A percentile compares a stretch with the other conserved stretches of the same genome.
These are phyloP conservation scores for Rhynchosporium graminicola DNA, from an alignment of 2,329 filamentous ascomycete genomes.

Conservation along the genomic window DNA sequence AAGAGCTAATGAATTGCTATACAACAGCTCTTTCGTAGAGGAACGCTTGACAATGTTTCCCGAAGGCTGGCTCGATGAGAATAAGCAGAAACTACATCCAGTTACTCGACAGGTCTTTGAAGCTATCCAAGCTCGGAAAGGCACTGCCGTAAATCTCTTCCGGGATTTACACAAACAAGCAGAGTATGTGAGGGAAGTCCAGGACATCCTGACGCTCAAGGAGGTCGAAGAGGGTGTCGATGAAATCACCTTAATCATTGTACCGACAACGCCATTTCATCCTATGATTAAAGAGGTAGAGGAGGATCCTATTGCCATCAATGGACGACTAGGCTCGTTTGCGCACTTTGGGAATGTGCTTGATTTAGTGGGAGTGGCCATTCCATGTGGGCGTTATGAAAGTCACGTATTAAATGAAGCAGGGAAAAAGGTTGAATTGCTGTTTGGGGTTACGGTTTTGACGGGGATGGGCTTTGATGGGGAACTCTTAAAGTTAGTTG, in stretches of 20 bases:
- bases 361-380: conserved; percentile 50
- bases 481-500: conserved; percentile 43
- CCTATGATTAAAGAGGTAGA: conserved; percentile 52
- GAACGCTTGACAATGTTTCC: conserved; percentile 49
- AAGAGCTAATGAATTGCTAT: conserved; percentile 52
- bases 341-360: conserved; percentile 58
- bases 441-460: conserved; percentile 49
- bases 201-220: conserved; percentile 42
- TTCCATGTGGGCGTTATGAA: conserved; percentile 35
- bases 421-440: conserved; percentile 37
- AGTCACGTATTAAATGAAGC: conserved; percentile 15
- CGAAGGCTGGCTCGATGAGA: conserved; percentile 46
- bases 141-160: conserved; percentile 50
- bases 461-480: conserved; percentile 45
- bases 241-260: conserved; percentile 47
- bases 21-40: conserved; percentile 53
- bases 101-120: conserved; percentile 50
- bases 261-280: conserved; percentile 53
- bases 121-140: conserved; percentile 38
- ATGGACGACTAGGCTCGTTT: conserved; percentile 51
- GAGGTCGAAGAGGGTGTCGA: conserved; percentile 17
- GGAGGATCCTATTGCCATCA: conserved; percentile 51
- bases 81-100: conserved; percentile 53
- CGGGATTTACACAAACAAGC: conserved; percentile 49
- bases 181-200: conserved; percentile 46